These are phyloP conservation scores for Rhodotorula mucilaginosa DNA, from an alignment of 1,284 basidiomycete species.

Conservation along the genomic window DNA sequence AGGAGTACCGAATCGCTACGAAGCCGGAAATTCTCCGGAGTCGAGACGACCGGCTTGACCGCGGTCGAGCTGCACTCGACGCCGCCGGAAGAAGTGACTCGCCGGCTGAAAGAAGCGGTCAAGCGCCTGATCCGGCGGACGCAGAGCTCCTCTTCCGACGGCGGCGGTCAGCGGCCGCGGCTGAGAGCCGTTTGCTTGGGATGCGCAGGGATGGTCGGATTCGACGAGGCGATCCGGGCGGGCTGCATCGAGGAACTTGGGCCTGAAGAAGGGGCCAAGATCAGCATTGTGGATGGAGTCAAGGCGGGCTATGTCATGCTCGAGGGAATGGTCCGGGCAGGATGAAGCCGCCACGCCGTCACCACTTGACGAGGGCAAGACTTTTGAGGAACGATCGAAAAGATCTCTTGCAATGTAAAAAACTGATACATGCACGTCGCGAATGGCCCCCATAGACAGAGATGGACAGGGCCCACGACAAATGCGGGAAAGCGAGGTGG, in stretches of 20 bases:
- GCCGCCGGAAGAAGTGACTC: constrained; percentile 48
- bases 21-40: constrained; percentile 50
- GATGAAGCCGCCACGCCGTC: background rate
- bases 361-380: too few species aligned
- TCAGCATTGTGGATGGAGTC: constrained; percentile 55
- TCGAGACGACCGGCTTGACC: constrained; percentile 54
- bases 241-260: constrained; percentile 42
- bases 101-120: constrained; percentile 47
- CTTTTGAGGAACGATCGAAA: too few species aligned
- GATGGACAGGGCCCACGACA: background rate
- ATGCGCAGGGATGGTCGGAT: constrained; percentile 58
- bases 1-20: background rate
- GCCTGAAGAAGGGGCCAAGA: constrained; percentile 40
- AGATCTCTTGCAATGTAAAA: too few species aligned
- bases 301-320: constrained; percentile 43
- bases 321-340: constrained; percentile 14
- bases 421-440: background rate
- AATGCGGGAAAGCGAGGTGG: too few species aligned
- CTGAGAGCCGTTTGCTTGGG: constrained; percentile 54
- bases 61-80: constrained; percentile 54
- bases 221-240: constrained; percentile 51
- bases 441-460: background rate
- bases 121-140: constrained; percentile 42
- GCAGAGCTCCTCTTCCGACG: constrained; percentile 13
- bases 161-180: constrained; percentile 29